These are phyloP conservation scores for Clonostachys chloroleuca DNA, from an alignment of 2,329 filamentous ascomycete species.

Conservation along the genomic window DNA sequence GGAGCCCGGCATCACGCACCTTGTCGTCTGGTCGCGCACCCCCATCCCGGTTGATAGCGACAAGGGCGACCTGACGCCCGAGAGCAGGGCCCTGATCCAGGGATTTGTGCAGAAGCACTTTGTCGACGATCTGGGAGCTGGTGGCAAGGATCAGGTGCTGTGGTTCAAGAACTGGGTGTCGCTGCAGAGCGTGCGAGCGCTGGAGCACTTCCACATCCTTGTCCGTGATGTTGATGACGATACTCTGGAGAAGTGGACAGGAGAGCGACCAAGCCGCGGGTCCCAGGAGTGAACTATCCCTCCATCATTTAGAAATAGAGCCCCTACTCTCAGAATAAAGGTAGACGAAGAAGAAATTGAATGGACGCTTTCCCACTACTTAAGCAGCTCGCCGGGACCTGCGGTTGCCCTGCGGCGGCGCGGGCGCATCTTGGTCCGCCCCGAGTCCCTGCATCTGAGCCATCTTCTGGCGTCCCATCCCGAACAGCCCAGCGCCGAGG, in stretches of 20 bases:
- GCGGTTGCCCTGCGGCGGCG: conserved; percentile 40
- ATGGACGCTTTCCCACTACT: not conserved
- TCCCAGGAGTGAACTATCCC: conserved; percentile 2
- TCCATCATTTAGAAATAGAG: not conserved
- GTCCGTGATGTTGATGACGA: conserved; percentile 50
- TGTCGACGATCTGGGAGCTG: conserved; percentile 45
- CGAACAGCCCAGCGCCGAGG: conserved; percentile 48
- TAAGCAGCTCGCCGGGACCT: conserved; percentile 50
- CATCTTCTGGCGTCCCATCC: conserved; percentile 48
- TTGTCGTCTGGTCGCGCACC: conserved; percentile 91
- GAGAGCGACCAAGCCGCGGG: conserved; percentile 29
- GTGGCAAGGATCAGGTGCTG: conserved; percentile 49
- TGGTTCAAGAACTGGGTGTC: conserved; percentile 97
- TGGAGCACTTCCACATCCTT: conserved; percentile 87
- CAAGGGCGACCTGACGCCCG: conserved; percentile 68
- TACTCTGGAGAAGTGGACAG: conserved; percentile 49
- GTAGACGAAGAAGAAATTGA: not conserved
- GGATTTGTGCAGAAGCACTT: conserved; percentile 71
- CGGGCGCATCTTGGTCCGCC: conserved; percentile 11
- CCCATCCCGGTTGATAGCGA: conserved; percentile 65
- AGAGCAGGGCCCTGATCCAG: conserved; percentile 60
- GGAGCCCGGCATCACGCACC: conserved; percentile 61
- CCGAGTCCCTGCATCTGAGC: conserved; percentile 36
- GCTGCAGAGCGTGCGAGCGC: conserved; percentile 78
- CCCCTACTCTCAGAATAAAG: not conserved